Base-by-base conservation (phyloP, 164 flowering plant genomes). In the Echeveria elegans region DNA sequence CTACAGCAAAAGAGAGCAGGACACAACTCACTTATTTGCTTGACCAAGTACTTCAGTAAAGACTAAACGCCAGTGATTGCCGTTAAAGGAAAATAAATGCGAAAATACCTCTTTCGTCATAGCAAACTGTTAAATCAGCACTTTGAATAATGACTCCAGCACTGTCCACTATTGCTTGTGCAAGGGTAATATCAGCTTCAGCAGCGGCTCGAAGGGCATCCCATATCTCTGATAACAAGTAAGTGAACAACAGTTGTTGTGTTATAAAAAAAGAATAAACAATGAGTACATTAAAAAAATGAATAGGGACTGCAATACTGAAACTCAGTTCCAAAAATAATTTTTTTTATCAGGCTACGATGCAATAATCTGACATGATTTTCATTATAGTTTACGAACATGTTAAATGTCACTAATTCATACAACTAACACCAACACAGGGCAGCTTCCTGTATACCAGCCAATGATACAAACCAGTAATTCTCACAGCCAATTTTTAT, bases 141-240 rank as follows among this genome's bases (percentile, higher is more conserved):
- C 71, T 84, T 48, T 90, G 82, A 63, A 86, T 81, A 61, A 90
- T 88, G 63, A 92, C 85, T 53, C 96, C 95, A 11, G 96, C 98
- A 75, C 95, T 88, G 64, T 88, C 96, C 53, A 92, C 80, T 36
- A 90, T 87, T 21, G 90, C 80, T 76, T 90, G 96, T 34, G 96
- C 91, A 66, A 88, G 83, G 63, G 58, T 66, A 31, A 83, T 47
- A 68, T 92, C 96, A 69, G 90, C 86, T 81, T 88, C 98, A 41
- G 96, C 87, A 66, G 98, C 98, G 65, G 88, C 98, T 70, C 89
- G 82, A 31, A 92, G 92, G 36, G 98, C 98, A 80, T 90, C 98
- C 98, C 98, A 92, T 36, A 90, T 92, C 82, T 92, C 96, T 90
- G 71, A 29, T 19, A 43, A 31, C 26, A 10, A 31, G 37, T 4